Base-by-base conservation (phyloP, 441 rosid genomes). In the Gossypium schwendimanii region DNA sequence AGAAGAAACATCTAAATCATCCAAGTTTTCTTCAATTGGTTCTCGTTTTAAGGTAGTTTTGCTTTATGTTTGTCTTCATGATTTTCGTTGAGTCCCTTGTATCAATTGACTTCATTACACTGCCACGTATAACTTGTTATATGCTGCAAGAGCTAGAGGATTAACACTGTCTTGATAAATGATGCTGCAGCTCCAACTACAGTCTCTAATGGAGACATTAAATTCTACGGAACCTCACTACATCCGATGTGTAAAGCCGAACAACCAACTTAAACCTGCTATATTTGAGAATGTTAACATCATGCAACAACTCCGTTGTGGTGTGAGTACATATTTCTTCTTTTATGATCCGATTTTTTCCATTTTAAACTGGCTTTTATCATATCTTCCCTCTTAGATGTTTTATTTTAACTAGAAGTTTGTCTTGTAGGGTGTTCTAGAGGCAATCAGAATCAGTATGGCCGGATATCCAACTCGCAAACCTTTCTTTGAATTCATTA, bases 381-480 rank as follows among this genome's bases (percentile, higher is more conserved):
- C 39, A 6, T 17, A n/a, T 39, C n/a, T 53, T 55, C 39, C 5
- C 53, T 69, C 61, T 69, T 33, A 61, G 6, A 41, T 28, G 49
- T 65, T 45, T 50, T 14, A 4, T 60, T 76, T 9, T 73, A 52
- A 67, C 59, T 70, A 49, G 72, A 50, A 65, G 72, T 64, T 89
- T 45, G 76, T 18, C 74, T 52, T 81, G 41, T 79, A 96, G 98
- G 99, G 99, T 84, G 99, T 96, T 79, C 78, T 96, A 71, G 99
- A 96, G 81, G 99, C 99, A 69, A 96, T 96, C 80, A 86, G 98
- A 86, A 96, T 96, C 79, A 96, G 99, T 73, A 88, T 94, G 70
- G 99, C 99, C 17, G 99, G 99, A 63, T 96, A 89, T 80, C 99
- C 99, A 58, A 96, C 99, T 81, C 97, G 99, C 49, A 86, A 84